phyloP scores from a whole-genome alignment of 2,329 filamentous ascomycete species.

The Nemania bipapillata region DNA sequence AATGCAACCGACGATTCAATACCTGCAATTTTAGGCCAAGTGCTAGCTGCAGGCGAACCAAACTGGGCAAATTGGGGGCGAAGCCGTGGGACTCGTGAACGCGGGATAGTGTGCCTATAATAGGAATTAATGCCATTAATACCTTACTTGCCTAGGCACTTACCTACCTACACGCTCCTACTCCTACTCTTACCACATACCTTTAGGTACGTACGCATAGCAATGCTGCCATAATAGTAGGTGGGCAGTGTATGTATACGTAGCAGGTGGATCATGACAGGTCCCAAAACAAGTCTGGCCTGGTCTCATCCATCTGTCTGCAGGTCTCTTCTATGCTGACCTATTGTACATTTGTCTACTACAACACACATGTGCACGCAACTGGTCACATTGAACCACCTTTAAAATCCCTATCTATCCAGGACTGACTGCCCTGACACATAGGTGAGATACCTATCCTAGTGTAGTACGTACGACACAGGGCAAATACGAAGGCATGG shows the following conservation, averaged over 20 bases:
- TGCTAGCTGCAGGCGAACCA: slow-evolving; percentile 21
- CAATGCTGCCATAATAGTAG: neutral
- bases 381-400: neutral
- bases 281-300: neutral
- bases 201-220: too few species aligned
- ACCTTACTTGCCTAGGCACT: neutral
- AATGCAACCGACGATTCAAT: slow-evolving; percentile 31
- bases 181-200: too few species aligned
- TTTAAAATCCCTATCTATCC: neutral
- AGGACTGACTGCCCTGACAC: neutral
- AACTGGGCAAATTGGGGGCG: slow-evolving; percentile 33
- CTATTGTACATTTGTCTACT: too few species aligned
- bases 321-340: neutral
- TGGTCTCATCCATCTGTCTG: slow-evolving; percentile 2
- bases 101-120: neutral
- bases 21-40: slow-evolving; percentile 25
- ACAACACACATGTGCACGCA: neutral
- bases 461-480: too few species aligned
- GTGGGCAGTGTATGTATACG: neutral
- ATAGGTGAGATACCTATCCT: neutral
- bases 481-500: slow-evolving; percentile 1
- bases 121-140: neutral
- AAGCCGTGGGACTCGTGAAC: slow-evolving; percentile 4
- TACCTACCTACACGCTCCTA: too few species aligned
- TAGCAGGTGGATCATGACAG: neutral